These are phyloP conservation scores for Ogataea haglerorum DNA, from an alignment of 805 yeast genomes.

Conservation along the genomic window DNA sequence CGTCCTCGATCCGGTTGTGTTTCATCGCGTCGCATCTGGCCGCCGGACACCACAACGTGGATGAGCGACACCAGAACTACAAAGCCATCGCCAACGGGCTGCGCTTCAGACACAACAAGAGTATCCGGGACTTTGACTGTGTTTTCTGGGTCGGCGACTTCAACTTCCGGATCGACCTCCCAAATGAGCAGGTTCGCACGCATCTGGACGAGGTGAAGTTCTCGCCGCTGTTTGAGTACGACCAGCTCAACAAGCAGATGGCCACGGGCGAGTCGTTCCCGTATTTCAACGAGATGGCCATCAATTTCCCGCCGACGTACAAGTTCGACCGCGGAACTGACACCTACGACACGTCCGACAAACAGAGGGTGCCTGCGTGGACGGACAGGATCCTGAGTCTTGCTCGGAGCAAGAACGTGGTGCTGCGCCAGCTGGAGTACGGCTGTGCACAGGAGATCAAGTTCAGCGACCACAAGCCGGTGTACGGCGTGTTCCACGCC, in stretches of 20 bases:
- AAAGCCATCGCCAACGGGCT: conserved; percentile 72
- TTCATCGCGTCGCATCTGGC: conserved; percentile 87
- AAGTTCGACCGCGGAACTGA: conserved; percentile 87
- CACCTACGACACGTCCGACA: conserved; percentile 83
- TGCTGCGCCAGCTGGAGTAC: conserved; percentile 58
- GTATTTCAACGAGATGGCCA: conserved; percentile 75
- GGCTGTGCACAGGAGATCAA: conserved; percentile 51
- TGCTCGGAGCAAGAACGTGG: conserved; percentile 50
- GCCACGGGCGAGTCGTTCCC: conserved; percentile 74
- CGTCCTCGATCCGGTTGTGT: conserved; percentile 62
- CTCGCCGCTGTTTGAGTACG: conserved; percentile 53
- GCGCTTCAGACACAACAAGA: conserved; percentile 55
- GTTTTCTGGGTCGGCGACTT: conserved; percentile 93
- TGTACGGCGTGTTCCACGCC: conserved; percentile 66
- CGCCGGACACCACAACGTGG: conserved; percentile 80
- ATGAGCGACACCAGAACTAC: conserved; percentile 84
- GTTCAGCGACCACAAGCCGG: conserved; percentile 91
- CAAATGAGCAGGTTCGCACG: conserved; percentile 65
- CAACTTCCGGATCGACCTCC: conserved; percentile 74
- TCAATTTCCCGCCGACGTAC: conserved; percentile 86
- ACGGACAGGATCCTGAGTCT: conserved; percentile 80
- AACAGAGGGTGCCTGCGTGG: conserved; percentile 95
- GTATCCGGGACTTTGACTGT: conserved; percentile 73
- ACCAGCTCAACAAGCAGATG: conserved; percentile 79
- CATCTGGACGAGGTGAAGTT: conserved; percentile 19